phyloP scores from a whole-genome alignment of 306 rosid species.

The Citrullus amarus region DNA sequence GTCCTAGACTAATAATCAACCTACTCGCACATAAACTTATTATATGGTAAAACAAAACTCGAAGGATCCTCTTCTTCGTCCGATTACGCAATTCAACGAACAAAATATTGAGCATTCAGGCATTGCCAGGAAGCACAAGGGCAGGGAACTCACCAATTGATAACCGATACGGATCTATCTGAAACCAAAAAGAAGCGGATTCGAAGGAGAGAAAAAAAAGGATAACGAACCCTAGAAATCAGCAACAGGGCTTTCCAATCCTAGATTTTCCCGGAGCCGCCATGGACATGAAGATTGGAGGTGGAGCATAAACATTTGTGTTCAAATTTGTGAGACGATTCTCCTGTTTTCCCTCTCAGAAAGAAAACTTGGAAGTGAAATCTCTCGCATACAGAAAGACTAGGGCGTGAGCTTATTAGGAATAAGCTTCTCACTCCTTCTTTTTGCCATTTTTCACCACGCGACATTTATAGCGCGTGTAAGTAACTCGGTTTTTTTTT shows the following conservation, averaged over 20 bases:
- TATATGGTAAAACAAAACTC: constrained; percentile 19
- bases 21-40: not conserved
- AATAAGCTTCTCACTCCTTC: constrained; percentile 11
- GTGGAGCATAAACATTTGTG: constrained; percentile 4
- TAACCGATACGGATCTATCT: constrained; percentile 16
- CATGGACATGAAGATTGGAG: constrained; percentile 17
- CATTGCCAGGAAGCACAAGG: not conserved
- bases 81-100: constrained; percentile 19
- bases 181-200: not conserved
- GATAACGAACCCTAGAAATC: constrained; percentile 58
- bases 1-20: not conserved
- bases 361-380: constrained; percentile 1
- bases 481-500: not conserved
- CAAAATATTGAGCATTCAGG: constrained; percentile 16
- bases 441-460: constrained; percentile 10
- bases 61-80: constrained; percentile 18
- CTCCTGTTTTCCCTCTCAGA: constrained; percentile 11
- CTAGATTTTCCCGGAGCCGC: not conserved
- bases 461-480: constrained; percentile 2
- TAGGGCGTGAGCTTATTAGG: constrained; percentile 35
- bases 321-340: not conserved
- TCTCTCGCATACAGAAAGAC: constrained; percentile 15
- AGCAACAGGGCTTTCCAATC: not conserved
- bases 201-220: not conserved
- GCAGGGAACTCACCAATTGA: constrained; percentile 23